A percentile compares a stretch with the other conserved stretches of the same genome.
Conservation (phyloP, 2,329 filamentous ascomycete species). For the Aureobasidium uvarum region DNA sequence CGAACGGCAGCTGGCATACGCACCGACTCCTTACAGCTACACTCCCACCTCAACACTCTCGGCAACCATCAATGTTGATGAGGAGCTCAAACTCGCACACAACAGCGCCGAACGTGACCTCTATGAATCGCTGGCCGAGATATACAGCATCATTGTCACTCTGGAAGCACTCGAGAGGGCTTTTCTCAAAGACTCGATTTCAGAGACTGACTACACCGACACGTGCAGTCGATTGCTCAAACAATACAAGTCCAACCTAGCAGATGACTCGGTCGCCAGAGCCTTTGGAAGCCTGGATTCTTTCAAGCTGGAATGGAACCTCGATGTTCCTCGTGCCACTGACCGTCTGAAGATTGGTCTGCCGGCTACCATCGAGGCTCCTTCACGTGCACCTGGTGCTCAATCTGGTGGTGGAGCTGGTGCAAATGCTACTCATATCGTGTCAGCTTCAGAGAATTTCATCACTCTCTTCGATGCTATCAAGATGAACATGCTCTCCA, state of each 20-base stretch:
- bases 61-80: constrained; percentile 89
- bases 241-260: constrained; percentile 93
- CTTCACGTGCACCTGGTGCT: constrained; percentile 38
- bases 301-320: constrained; percentile 90
- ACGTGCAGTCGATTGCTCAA: constrained; percentile 91
- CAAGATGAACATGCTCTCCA: constrained; percentile 86
- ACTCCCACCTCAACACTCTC: constrained; percentile 79
- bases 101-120: constrained; percentile 87
- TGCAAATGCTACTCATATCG: constrained; percentile 60
- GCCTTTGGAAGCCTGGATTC: constrained; percentile 85
- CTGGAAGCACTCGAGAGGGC: constrained; percentile 95
- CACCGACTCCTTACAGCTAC: constrained; percentile 87
- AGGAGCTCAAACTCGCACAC: constrained; percentile 92
- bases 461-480: constrained; percentile 97
- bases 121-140: constrained; percentile 92
- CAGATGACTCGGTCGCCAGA: constrained; percentile 83
- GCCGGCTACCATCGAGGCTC: constrained; percentile 73
- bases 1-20: constrained; percentile 68
- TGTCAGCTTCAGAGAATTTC: constrained; percentile 95
- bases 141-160: constrained; percentile 96
- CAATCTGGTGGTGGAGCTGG: constrained; percentile 43
- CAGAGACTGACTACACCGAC: constrained; percentile 90
- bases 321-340: constrained; percentile 87
- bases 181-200: constrained; percentile 91
- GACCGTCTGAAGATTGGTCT: constrained; percentile 90